Percentiles rank a stretch among this genome's conserved stretches.
These are phyloP conservation scores for Kwoniella shandongensis DNA, from an alignment of 768 basidiomycete species.

Conservation along the genomic window DNA sequence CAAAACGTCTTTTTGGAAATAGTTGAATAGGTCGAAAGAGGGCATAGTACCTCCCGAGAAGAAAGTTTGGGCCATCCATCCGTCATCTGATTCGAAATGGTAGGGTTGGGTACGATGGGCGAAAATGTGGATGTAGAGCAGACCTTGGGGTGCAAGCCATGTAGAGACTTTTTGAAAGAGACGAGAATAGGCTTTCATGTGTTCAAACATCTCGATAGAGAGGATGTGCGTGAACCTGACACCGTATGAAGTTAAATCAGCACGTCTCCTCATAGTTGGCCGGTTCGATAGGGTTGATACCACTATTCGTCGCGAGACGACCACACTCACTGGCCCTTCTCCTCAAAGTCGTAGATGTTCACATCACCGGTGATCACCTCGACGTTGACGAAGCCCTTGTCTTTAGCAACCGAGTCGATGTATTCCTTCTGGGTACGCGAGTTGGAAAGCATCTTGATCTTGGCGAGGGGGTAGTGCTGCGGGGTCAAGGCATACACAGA, in stretches of 20 bases:
- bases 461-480: conserved; percentile 68
- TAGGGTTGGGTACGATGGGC: conserved; percentile 66
- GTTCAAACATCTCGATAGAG: conserved; percentile 72
- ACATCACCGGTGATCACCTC: conserved; percentile 71
- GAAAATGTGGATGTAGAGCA: conserved; percentile 71
- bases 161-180: conserved; percentile 65
- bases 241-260: too few species aligned
- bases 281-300: too few species aligned
- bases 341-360: conserved; percentile 63
- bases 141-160: conserved; percentile 63
- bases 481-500: too few species aligned
- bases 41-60: conserved; percentile 76
- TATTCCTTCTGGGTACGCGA: conserved; percentile 67
- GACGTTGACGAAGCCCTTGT: conserved; percentile 61
- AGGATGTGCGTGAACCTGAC: conserved; percentile 68
- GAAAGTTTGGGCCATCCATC: conserved; percentile 75
- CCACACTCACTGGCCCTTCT: conserved; percentile 56
- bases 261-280: too few species aligned
- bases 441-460: conserved; percentile 67
- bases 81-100: conserved; percentile 68
- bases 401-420: conserved; percentile 61
- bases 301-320: too few species aligned
- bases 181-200: conserved; percentile 71
- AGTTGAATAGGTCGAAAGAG: conserved; percentile 57
- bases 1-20: conserved; percentile 67